Percentiles rank a stretch among this genome's conserved stretches.
phyloP scores from a whole-genome alignment of 805 yeast species.

The Yarrowia yakushimensis region DNA sequence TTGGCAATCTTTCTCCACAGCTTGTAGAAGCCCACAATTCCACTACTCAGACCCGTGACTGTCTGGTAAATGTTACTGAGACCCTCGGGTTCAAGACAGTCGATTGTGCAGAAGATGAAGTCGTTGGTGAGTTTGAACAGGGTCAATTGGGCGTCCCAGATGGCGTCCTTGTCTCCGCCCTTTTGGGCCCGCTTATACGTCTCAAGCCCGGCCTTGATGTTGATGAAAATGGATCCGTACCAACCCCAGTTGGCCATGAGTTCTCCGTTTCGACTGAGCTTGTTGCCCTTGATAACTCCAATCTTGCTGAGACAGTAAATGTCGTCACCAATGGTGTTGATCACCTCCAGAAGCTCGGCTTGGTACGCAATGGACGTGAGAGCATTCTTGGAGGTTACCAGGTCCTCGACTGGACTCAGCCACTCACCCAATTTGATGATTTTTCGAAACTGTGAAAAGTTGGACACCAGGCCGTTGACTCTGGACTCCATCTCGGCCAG shows the following conservation, averaged over 20 bases:
- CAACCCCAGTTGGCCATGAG: conserved; percentile 34
- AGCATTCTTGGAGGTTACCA: background rate
- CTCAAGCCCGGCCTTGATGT: conserved; percentile 3
- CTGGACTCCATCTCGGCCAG: background rate
- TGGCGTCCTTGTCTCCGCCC: background rate
- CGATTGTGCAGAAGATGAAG: conserved; percentile 34
- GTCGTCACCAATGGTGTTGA: conserved; percentile 36
- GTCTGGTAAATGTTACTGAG: conserved; percentile 31
- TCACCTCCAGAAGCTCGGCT: conserved; percentile 31
- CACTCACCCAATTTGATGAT: conserved; percentile 36
- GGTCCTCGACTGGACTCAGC: conserved; percentile 28
- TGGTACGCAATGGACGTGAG: background rate
- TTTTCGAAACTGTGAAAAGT: conserved; percentile 35
- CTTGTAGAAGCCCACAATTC: conserved; percentile 31
- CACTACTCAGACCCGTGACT: conserved; percentile 32
- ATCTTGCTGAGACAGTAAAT: conserved; percentile 33
- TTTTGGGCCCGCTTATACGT: background rate
- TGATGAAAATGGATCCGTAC: conserved; percentile 32
- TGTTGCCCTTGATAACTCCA: conserved; percentile 31
- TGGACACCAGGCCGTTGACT: conserved; percentile 31
- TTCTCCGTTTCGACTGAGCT: conserved; percentile 29
- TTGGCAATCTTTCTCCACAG: conserved; percentile 27
- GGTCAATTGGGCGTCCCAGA: conserved; percentile 15
- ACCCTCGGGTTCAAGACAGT: conserved; percentile 31
- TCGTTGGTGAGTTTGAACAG: conserved; percentile 33